These are phyloP conservation scores for Nakataea oryzae DNA, from an alignment of 2,329 filamentous ascomycete genomes.

Conservation along the genomic window DNA sequence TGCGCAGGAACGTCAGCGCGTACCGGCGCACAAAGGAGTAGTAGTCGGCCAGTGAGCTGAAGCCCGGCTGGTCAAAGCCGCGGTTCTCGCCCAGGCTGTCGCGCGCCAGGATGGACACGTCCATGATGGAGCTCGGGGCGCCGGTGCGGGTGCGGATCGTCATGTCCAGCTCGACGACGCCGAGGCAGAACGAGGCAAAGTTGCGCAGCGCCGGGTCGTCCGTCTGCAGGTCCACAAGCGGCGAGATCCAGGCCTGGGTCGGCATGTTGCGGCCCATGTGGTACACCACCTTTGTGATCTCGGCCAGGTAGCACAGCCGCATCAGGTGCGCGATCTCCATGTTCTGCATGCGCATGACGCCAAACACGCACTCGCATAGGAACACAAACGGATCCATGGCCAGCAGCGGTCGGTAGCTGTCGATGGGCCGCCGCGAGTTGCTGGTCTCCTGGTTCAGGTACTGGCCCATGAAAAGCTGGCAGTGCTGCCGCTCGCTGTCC, in stretches of 20 bases:
- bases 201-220: constrained; percentile 38
- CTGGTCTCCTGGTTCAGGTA: constrained; percentile 33
- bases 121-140: constrained; percentile 8
- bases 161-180: constrained; percentile 33
- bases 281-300: constrained; percentile 73
- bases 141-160: constrained; percentile 16
- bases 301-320: constrained; percentile 78
- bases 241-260: constrained; percentile 34
- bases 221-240: constrained; percentile 28
- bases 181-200: constrained; percentile 45
- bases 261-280: constrained; percentile 46
- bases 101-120: constrained; percentile 19
- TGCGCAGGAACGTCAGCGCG: constrained; percentile 81
- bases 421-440: constrained; percentile 27
- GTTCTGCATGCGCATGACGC: constrained; percentile 54
- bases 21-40: constrained; percentile 65
- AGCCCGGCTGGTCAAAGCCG: constrained; percentile 44
- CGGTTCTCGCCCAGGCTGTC: constrained; percentile 24
- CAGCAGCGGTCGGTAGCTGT: constrained; percentile 48
- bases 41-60: constrained; percentile 42
- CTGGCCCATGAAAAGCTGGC: constrained; percentile 61
- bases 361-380: constrained; percentile 67
- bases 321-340: constrained; percentile 72
- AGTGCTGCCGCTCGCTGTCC: constrained; percentile 62
- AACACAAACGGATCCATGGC: constrained; percentile 68